These are phyloP conservation scores for Magnaporthiopsis incrustans DNA, from an alignment of 2,329 filamentous ascomycete genomes.

Conservation along the genomic window DNA sequence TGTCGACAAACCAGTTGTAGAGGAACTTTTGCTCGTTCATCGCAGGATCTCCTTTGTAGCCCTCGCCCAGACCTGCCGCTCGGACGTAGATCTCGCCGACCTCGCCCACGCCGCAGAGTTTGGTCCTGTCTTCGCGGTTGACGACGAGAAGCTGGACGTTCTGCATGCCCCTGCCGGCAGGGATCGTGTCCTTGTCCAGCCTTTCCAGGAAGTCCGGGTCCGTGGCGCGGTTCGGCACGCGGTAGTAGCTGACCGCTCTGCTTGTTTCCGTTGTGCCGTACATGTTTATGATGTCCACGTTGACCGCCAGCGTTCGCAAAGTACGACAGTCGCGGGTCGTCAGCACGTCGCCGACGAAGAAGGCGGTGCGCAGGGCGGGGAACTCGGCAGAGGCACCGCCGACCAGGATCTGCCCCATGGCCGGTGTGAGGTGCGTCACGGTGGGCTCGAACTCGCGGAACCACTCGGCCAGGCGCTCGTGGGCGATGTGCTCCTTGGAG, in stretches of 20 bases:
- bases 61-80: slow-evolving; percentile 73
- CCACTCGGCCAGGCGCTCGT: slow-evolving; percentile 85
- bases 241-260: slow-evolving; percentile 73
- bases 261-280: slow-evolving; percentile 85
- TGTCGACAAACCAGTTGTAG: slow-evolving; percentile 78
- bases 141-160: slow-evolving; percentile 86
- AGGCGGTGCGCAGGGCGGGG: slow-evolving; percentile 65
- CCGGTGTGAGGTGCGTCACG: slow-evolving; percentile 84
- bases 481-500: slow-evolving; percentile 72
- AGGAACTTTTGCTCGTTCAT: slow-evolving; percentile 72
- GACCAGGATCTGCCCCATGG: slow-evolving; percentile 93
- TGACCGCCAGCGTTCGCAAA: slow-evolving; percentile 68
- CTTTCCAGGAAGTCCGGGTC: slow-evolving; percentile 45
- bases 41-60: slow-evolving; percentile 37
- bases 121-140: slow-evolving; percentile 55
- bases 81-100: slow-evolving; percentile 78
- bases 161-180: slow-evolving; percentile 78
- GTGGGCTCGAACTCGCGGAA: slow-evolving; percentile 67
- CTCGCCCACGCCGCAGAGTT: slow-evolving; percentile 71
- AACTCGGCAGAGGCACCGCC: slow-evolving; percentile 74
- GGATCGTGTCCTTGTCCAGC: slow-evolving; percentile 57
- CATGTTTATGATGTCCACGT: slow-evolving; percentile 73
- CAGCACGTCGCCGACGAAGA: slow-evolving; percentile 88
- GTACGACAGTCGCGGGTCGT: slow-evolving; percentile 74
- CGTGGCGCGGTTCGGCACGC: slow-evolving; percentile 59